Percentiles rank a stretch among this genome's conserved stretches.
Conservation (phyloP, 495 filamentous ascomycete species). For the Pyrenopolyporus hunteri region DNA sequence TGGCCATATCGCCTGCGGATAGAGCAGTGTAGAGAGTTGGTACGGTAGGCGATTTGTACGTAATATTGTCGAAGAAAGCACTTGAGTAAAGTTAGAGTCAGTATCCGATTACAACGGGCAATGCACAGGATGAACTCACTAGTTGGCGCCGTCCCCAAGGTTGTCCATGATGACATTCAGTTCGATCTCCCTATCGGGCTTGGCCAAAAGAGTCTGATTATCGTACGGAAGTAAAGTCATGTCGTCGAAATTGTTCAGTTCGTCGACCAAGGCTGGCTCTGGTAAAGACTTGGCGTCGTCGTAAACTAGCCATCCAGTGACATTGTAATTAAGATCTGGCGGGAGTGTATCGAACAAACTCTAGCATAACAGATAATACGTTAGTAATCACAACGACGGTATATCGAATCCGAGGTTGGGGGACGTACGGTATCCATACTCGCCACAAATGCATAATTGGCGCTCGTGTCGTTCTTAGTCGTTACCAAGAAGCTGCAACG, state of each 20-base stretch:
- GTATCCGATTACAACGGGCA: neutral
- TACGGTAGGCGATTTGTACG: constrained; percentile 75
- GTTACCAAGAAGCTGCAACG: constrained; percentile 73
- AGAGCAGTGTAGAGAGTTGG: constrained; percentile 81
- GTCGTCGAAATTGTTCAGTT: constrained; percentile 75
- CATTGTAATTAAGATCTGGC: constrained; percentile 70
- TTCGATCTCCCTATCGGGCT: constrained; percentile 65
- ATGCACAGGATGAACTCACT: constrained; percentile 51
- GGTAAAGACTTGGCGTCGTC: constrained; percentile 65
- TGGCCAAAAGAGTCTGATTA: constrained; percentile 57
- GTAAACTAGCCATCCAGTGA: constrained; percentile 81
- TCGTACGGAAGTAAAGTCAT: constrained; percentile 71
- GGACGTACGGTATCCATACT: constrained; percentile 64
- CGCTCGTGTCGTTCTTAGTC: constrained; percentile 64
- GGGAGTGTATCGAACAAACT: constrained; percentile 73
- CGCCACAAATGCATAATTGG: constrained; percentile 70
- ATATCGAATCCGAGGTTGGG: neutral
- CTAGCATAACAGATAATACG: constrained; percentile 45
- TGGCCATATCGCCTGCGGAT: constrained; percentile 65
- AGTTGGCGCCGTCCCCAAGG: constrained; percentile 75
- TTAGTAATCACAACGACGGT: constrained; percentile 1
- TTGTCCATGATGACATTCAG: constrained; percentile 75
- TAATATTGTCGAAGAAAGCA: constrained; percentile 82
- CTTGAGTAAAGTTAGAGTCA: constrained; percentile 42
- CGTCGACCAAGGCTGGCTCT: constrained; percentile 57